Percentiles rank a stretch among this genome's conserved stretches.
Conservation (phyloP, 306 rosid species). For the apple (Malus domestica) region ASM211411v1 NC_041805.1:28464501-28465000, state of each 20-base stretch:
- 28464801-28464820: conserved; percentile 8
- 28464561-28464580: conserved; percentile 32
- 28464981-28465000: not conserved
- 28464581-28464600: conserved; percentile 50
- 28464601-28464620: conserved; percentile 18
- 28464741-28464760: conserved; percentile 59
- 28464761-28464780: conserved; percentile 53
- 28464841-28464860: not conserved
- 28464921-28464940: not conserved
- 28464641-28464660: conserved; percentile 36
- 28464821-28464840: not conserved
- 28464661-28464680: conserved; percentile 29
- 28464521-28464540: conserved; percentile 43
- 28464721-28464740: conserved; percentile 46
- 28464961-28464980: not conserved
- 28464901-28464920: not conserved
- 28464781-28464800: conserved; percentile 55
- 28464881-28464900: not conserved
- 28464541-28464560: conserved; percentile 37
- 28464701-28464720: conserved; percentile 38
- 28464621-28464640: conserved; percentile 49
- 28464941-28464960: not conserved
- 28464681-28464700: conserved; percentile 44
- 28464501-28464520: conserved; percentile 31
- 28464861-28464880: too few species aligned